Base-by-base conservation (phyloP, 768 basidiomycete species). In the Botryobasidium botryosum region DNA sequence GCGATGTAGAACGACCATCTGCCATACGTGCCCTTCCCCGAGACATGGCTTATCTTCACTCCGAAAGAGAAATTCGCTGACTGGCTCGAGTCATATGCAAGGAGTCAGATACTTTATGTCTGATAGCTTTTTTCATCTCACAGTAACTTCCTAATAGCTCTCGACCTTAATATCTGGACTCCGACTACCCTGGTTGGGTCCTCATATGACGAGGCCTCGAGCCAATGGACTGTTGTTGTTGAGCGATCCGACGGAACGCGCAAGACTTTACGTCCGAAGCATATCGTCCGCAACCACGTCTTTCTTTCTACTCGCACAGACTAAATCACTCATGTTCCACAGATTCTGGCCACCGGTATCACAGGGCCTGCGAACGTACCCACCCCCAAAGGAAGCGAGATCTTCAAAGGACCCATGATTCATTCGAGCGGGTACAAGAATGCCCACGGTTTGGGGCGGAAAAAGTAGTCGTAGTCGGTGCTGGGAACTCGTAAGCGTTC, bases 381-480 rank as follows among this genome's bases (percentile, higher is more conserved):
- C 13, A 26, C 21, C 4, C 45, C 32, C 21, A 29, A 28, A 15
- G 44, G 48, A 12, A 44, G 28, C 35, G 36, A 49, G 10, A 24
- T 24, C n/a, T 49, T 39, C 37, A 38, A 49, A n/a, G 48, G 48
- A 27, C 29, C 17, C 26, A 31, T 46, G 18, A 45, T 49, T 13
- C 48, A 49, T 32, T 49, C 48, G 15, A 27, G 29, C 25, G 40
- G 28, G 40, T 38, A 31, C 12, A 49, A 33, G 35, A 40, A 24
- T 28, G 33, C 4, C 25, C 20, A 25, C 8, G 38, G 25, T 49
- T 35, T 35, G 40, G 38, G 20, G 48, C 44, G 21, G 45, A 49
- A 32, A 45, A 40, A 31, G 48, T 35, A 20, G 33, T 49, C 18
- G 44, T 49, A 7, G 36, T 49, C n/a, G 49, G 49, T 28, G 41